A percentile compares a stretch with the other conserved stretches of the same genome.
Conservation (phyloP, 139 green algal species). For the Edaphochlamys debaryana region DNA sequence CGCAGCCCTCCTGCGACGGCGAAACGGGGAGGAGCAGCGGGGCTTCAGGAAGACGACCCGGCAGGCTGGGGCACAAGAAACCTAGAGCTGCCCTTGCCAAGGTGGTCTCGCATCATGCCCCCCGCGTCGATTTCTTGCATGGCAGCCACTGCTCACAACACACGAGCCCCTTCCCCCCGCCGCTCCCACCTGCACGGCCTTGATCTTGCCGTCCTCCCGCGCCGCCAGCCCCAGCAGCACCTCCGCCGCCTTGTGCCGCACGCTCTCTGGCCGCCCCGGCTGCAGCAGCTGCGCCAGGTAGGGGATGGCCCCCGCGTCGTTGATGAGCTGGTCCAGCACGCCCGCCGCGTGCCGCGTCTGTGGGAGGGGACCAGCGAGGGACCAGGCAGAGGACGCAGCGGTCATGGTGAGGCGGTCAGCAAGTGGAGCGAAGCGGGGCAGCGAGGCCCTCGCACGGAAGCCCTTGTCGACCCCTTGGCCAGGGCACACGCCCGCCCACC, state of each 20-base stretch:
- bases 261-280: neutral
- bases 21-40: neutral
- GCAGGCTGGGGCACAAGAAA: too few relatives aligned
- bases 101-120: too few relatives aligned
- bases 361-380: neutral
- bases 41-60: too few relatives aligned
- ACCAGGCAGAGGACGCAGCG: too few relatives aligned
- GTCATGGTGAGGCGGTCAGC: too few relatives aligned
- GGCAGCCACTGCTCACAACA: too few relatives aligned
- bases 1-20: constrained; percentile 18
- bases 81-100: neutral
- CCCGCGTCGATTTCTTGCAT: too few relatives aligned
- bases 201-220: constrained; percentile 38
- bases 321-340: constrained; percentile 42
- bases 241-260: constrained; percentile 49
- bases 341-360: constrained; percentile 46
- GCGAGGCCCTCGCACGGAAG: too few relatives aligned
- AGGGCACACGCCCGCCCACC: too few relatives aligned
- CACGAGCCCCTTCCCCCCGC: neutral
- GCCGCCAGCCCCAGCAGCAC: constrained; percentile 50
- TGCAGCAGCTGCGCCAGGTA: constrained; percentile 40
- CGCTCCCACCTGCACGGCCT: constrained; percentile 43
- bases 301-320: constrained; percentile 2
- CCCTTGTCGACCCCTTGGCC: too few relatives aligned
- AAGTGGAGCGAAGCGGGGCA: too few relatives aligned